A percentile compares a stretch with the other conserved stretches of the same genome.
phyloP scores from a whole-genome alignment of 2,329 filamentous ascomycete species.

The Ilyonectria destructans region DNA sequence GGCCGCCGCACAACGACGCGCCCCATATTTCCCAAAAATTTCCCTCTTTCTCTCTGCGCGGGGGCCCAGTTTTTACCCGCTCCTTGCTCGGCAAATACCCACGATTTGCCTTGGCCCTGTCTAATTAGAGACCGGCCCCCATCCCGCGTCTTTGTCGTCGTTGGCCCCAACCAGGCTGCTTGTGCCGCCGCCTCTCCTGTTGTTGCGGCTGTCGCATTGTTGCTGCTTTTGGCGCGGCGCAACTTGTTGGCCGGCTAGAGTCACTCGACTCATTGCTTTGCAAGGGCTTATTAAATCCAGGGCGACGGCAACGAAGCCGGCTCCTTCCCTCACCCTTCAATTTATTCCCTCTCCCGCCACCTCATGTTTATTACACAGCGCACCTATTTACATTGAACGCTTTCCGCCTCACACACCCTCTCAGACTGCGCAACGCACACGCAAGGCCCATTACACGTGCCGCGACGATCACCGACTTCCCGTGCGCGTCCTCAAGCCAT shows the following conservation, averaged over 20 bases:
- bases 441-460: constrained; percentile 16
- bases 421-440: neutral
- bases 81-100: constrained; percentile 46
- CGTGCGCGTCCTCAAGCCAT: constrained; percentile 12
- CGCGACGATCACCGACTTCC: constrained; percentile 10
- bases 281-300: constrained; percentile 27
- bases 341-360: constrained; percentile 24
- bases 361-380: neutral
- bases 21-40: constrained; percentile 24
- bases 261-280: constrained; percentile 11
- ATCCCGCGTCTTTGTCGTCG: constrained; percentile 46
- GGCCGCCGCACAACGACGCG: constrained; percentile 12
- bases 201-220: constrained; percentile 25
- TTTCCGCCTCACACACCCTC: neutral
- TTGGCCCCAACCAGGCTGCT: constrained; percentile 42
- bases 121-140: constrained; percentile 45
- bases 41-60: constrained; percentile 18
- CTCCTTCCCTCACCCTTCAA: constrained; percentile 15
- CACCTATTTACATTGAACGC: neutral
- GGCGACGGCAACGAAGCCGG: constrained; percentile 8
- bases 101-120: constrained; percentile 34
- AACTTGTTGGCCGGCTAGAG: neutral
- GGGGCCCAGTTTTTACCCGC: constrained; percentile 48
- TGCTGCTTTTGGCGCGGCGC: constrained; percentile 13
- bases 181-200: constrained; percentile 24